Evolutionary conservation across 2,329 filamentous ascomycete genomes (phyloP), one percentile per base, ranked within the genome.

Genomic region (Leptosphaerulina australis): DNA sequence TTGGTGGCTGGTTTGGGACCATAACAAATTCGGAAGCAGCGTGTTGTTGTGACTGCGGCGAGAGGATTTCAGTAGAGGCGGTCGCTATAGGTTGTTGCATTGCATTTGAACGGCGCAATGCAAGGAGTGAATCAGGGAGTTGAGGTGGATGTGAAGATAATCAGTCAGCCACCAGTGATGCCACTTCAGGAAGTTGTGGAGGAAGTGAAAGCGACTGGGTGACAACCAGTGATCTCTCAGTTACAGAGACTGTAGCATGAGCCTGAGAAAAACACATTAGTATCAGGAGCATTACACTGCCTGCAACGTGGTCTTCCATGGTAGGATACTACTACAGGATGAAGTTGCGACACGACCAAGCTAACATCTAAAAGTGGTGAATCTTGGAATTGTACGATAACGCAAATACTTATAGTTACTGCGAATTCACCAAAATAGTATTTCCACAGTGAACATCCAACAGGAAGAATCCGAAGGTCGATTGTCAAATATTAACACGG

Each of bases 141-240:
- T 34, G 47, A n/a, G 21, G 34, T 24, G 34, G 40, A 5, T 24
- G 34, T 18, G 39, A 22, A 21, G 14, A 14, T 3, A 30, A 15
- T 28, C 38, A 12, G n/a, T 14, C 29, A 8, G 5, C 30, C 3
- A 15, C 12, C 7, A 31, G 36, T 8, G 8, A 30, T 4, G 43
- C 20, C 22, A 29, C 10, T 9, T 25, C 9, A 3, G 10, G n/a
- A 1, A 24, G 12, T 22, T 29, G 29, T 6, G 35, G 14, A 30
- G 21, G 36, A 40, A 28, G 44, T 47, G 37, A 49, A 37, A 31
- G n/a, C 20, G 15, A 11, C 26, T 31, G 12, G 5, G 28, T 29
- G 28, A 11, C 14, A 2, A 15, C 8, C 10, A 14, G 12, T 9
- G 25, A 11, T 11, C 15, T 22, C 10, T n/a, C 20, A 24, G 26